Percentiles rank a stretch among this genome's conserved stretches.
Conservation (phyloP, 345 rosid genomes). For the Salix dunnii region DNA sequence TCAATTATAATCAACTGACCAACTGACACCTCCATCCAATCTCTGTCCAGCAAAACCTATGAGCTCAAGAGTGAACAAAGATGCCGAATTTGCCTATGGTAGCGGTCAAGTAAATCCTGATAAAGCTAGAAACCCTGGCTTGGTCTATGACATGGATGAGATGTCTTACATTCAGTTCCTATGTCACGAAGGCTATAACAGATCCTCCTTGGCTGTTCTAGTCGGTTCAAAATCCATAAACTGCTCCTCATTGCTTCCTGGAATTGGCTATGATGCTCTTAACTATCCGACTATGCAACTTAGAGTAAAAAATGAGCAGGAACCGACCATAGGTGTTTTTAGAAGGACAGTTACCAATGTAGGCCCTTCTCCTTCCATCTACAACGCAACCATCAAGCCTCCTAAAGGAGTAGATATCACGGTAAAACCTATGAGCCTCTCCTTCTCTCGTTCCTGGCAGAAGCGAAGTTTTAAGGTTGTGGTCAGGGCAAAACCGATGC, state of each 20-base stretch:
- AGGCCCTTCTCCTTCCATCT: slow-evolving; percentile 45
- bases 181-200: slow-evolving; percentile 66
- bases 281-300: slow-evolving; percentile 90
- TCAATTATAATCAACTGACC: too few relatives aligned
- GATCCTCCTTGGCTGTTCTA: slow-evolving; percentile 49
- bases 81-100: slow-evolving; percentile 78
- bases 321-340: slow-evolving; percentile 45
- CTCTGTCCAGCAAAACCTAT: slow-evolving; percentile 56
- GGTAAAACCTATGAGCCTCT: slow-evolving; percentile 52
- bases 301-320: slow-evolving; percentile 20
- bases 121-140: slow-evolving; percentile 60
- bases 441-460: slow-evolving; percentile 45
- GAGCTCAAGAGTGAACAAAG: slow-evolving; percentile 45
- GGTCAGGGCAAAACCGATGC: slow-evolving; percentile 52
- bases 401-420: slow-evolving; percentile 60
- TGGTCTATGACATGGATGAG: slow-evolving; percentile 68
- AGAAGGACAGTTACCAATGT: slow-evolving; percentile 73
- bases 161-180: slow-evolving; percentile 78
- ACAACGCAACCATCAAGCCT: slow-evolving; percentile 54
- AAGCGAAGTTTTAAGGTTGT: slow-evolving; percentile 66
- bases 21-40: neutral
- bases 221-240: slow-evolving; percentile 50
- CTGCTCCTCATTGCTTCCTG: slow-evolving; percentile 69
- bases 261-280: slow-evolving; percentile 64
- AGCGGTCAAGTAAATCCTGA: slow-evolving; percentile 75